Percentiles rank a stretch among this genome's conserved stretches.
Conservation (phyloP, 164 flowering plant species). For the Aristolochia fimbriata region DNA sequence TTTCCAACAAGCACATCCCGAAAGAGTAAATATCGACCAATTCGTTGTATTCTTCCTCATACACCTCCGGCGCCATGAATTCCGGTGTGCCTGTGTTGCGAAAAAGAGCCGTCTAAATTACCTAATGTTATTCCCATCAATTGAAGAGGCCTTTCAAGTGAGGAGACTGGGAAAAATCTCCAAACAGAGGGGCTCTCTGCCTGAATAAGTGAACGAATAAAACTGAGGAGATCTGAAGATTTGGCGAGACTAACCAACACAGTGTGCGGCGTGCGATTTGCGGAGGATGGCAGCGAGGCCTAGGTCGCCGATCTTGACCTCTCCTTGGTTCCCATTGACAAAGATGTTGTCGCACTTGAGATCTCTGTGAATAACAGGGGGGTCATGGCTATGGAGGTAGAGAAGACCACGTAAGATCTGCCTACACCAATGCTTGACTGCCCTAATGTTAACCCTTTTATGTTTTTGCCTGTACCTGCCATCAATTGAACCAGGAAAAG, state of each 20-base stretch:
- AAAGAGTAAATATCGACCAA: slow-evolving; percentile 93
- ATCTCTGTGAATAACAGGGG: slow-evolving; percentile 94
- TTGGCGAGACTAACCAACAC: slow-evolving; percentile 60
- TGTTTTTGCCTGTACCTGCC: slow-evolving; percentile 84
- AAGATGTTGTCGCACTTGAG: slow-evolving; percentile 97
- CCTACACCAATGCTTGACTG: slow-evolving; percentile 98
- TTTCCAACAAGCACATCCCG: slow-evolving; percentile 95
- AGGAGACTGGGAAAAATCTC: too few species aligned
- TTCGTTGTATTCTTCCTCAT: slow-evolving; percentile 92
- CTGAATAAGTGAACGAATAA: background rate
- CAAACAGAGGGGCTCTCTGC: too few species aligned
- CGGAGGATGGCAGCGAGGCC: slow-evolving; percentile 91
- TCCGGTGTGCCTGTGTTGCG: slow-evolving; percentile 79
- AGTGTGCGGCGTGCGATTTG: slow-evolving; percentile 77
- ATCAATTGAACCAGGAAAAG: slow-evolving; percentile 1
- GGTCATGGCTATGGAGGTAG: slow-evolving; percentile 82
- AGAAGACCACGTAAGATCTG: slow-evolving; percentile 87
- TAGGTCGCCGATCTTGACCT: slow-evolving; percentile 93
- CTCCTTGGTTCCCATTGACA: slow-evolving; percentile 92
- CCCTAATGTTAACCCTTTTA: slow-evolving; percentile 75
- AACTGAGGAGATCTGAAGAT: background rate
- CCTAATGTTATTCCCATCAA: background rate
- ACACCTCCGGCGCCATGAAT: slow-evolving; percentile 99
- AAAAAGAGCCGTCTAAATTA: background rate
- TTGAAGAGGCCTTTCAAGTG: background rate